Evolutionary conservation across 805 yeast species (phyloP).

Genomic region (Yamadazyma laniorum): DNA sequence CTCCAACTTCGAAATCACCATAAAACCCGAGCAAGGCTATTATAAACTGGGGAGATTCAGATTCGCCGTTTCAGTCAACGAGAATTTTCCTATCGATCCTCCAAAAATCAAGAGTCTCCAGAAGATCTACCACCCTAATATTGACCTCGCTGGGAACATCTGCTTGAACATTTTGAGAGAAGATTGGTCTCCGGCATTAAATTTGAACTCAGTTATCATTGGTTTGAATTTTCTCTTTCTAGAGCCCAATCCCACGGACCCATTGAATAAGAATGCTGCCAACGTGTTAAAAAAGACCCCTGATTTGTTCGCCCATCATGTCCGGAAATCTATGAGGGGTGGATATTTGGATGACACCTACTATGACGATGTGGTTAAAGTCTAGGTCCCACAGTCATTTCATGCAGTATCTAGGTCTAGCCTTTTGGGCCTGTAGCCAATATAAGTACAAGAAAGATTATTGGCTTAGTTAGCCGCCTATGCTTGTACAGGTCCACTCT

Average conservation of each 20-base stretch:
- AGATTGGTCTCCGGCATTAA: conserved; percentile 95
- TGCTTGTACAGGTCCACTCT: no score
- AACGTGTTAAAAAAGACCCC: conserved; percentile 41
- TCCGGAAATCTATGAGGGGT: conserved; percentile 70
- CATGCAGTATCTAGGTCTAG: no score
- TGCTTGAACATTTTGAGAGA: conserved; percentile 89
- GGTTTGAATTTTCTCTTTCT: conserved; percentile 83
- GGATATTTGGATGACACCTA: conserved; percentile 51
- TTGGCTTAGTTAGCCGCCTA: no score
- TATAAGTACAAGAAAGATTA: no score
- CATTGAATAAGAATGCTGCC: conserved; percentile 90
- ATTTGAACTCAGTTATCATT: conserved; percentile 73
- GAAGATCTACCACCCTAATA: conserved; percentile 89
- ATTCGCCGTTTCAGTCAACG: conserved; percentile 64
- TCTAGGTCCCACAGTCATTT: no score
- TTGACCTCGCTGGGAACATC: conserved; percentile 85
- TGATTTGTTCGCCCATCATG: conserved; percentile 53
- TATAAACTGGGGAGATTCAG: conserved; percentile 67
- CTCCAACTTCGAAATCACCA: conserved; percentile 56
- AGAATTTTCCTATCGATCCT: conserved; percentile 86
- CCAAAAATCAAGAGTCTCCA: conserved; percentile 76
- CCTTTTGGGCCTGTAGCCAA: no score
- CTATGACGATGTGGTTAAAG: conserved; percentile 60
- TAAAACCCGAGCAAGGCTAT: conserved; percentile 70
- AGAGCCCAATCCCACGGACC: conserved; percentile 91